These are phyloP conservation scores for Aspergillus pseudoviridinutans DNA, from an alignment of 2,329 filamentous ascomycete species.

Conservation along the genomic window DNA sequence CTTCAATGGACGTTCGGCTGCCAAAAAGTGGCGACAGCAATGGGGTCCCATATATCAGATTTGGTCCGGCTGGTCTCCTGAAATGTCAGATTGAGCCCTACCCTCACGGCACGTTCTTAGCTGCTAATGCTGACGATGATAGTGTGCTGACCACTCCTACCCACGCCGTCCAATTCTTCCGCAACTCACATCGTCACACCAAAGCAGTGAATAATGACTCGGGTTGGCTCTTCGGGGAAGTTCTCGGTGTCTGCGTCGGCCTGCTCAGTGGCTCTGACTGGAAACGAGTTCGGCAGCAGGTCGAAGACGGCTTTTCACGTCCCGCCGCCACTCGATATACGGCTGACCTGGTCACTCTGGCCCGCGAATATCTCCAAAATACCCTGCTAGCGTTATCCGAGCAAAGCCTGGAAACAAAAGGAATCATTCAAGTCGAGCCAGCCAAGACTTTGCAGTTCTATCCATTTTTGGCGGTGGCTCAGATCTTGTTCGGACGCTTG, in stretches of 20 bases:
- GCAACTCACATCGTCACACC: not conserved
- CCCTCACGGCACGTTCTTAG: not conserved
- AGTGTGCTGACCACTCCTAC: not conserved
- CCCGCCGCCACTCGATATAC: not conserved
- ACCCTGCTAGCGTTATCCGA: not conserved
- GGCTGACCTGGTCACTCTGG: not conserved
- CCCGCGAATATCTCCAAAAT: not conserved
- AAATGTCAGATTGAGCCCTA: not conserved
- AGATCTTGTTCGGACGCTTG: not conserved
- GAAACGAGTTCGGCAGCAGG: not conserved
- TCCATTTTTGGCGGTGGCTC: not conserved
- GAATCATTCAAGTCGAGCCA: not conserved
- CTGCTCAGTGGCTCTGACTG: not conserved
- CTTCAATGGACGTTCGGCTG: not conserved
- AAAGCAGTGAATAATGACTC: not conserved
- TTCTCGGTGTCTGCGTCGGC: not conserved
- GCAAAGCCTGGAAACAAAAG: not conserved
- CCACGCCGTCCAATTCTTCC: not conserved
- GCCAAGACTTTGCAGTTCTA: not conserved
- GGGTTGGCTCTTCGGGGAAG: not conserved
- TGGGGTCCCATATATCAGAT: not conserved
- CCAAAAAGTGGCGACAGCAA: not conserved
- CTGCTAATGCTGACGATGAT: not conserved
- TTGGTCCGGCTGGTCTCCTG: not conserved
- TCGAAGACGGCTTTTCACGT: not conserved